These are phyloP conservation scores for Lactarius tabidus DNA, from an alignment of 768 basidiomycete species.

Conservation along the genomic window DNA sequence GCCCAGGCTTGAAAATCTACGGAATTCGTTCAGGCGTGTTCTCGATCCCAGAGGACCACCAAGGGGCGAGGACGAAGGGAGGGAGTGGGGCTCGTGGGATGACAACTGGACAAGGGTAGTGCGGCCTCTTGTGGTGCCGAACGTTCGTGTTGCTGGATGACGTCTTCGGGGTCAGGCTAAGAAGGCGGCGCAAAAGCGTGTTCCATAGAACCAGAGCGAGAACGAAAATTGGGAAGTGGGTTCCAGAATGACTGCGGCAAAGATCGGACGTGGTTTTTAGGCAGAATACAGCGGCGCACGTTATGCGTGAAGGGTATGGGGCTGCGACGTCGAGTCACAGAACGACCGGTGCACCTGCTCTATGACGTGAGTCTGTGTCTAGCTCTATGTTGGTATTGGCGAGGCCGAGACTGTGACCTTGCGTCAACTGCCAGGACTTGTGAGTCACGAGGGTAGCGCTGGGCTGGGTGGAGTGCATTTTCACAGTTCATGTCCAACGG, in stretches of 20 bases:
- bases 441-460: constrained; percentile 7
- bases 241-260: background rate
- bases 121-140: constrained; percentile 23
- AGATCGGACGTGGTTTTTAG: background rate
- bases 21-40: constrained; percentile 10
- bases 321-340: background rate
- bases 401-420: constrained; percentile 14
- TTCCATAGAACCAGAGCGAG: background rate
- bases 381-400: constrained; percentile 2
- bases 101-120: constrained; percentile 28
- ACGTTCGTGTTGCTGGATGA: constrained; percentile 18
- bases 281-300: background rate
- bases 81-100: constrained; percentile 25
- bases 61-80: constrained; percentile 10
- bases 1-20: constrained; percentile 17
- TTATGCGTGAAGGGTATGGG: constrained; percentile 6
- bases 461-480: background rate
- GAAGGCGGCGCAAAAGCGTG: constrained; percentile 1
- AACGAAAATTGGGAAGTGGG: background rate
- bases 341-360: background rate
- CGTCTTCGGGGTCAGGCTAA: constrained; percentile 8
- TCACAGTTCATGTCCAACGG: constrained; percentile 6
- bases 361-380: constrained; percentile 8
- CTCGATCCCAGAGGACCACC: background rate
- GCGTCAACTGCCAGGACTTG: constrained; percentile 9